phyloP scores from a whole-genome alignment of 2,329 filamentous ascomycete genomes.

The Paraphaeosphaeria minitans region DNA sequence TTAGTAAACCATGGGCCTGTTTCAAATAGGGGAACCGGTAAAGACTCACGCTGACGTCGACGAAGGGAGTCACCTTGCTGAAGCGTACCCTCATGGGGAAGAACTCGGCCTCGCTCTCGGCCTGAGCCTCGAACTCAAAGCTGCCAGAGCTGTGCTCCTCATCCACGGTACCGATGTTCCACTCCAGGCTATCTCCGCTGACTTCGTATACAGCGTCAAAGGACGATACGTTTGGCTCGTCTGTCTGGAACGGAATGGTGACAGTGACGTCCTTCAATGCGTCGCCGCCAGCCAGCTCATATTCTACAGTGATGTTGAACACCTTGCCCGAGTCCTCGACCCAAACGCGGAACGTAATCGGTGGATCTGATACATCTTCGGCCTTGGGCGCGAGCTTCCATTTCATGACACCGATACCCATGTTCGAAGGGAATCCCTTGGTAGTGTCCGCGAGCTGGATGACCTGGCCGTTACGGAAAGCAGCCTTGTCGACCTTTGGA shows the following conservation, averaged over 20 bases:
- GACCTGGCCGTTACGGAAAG: constrained; percentile 80
- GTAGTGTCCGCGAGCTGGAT: constrained; percentile 89
- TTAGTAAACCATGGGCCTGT: neutral
- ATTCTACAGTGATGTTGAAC: constrained; percentile 92
- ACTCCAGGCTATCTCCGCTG: constrained; percentile 88
- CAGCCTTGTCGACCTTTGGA: constrained; percentile 89
- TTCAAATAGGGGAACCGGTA: neutral
- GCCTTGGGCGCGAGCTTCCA: constrained; percentile 86
- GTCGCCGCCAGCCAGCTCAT: constrained; percentile 85
- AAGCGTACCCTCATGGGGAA: constrained; percentile 97
- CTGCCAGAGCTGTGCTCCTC: constrained; percentile 81
- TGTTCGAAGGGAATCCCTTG: constrained; percentile 93
- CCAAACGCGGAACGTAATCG: constrained; percentile 97
- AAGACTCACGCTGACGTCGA: constrained; percentile 87
- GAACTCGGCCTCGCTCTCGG: constrained; percentile 88
- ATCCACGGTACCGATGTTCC: constrained; percentile 86
- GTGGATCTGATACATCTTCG: constrained; percentile 79
- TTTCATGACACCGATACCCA: constrained; percentile 87
- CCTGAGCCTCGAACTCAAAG: constrained; percentile 94
- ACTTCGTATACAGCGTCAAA: constrained; percentile 96
- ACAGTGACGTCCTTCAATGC: constrained; percentile 83
- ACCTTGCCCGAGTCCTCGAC: constrained; percentile 85
- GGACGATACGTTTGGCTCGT: constrained; percentile 86
- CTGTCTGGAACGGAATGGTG: constrained; percentile 81
- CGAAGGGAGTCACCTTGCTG: constrained; percentile 80